Evolutionary conservation across 768 basidiomycete species (phyloP).

Genomic region (Hericium alpestre): DNA sequence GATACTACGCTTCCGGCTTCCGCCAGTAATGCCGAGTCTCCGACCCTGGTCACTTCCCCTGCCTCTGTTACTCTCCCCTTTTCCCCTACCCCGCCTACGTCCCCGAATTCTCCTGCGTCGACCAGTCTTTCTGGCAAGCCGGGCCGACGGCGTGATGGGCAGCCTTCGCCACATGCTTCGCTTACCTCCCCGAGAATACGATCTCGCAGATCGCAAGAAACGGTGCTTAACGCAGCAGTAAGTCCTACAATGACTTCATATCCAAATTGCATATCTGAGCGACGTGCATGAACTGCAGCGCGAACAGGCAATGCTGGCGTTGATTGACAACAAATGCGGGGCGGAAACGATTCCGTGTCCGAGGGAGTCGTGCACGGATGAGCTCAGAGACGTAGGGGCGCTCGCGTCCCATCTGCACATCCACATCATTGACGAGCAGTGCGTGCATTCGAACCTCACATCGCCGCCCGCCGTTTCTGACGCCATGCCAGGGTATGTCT

Average conservation of each 20-base stretch:
- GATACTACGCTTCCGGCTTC: slow-evolving; percentile 5
- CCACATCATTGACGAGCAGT: slow-evolving; percentile 6
- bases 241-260: background rate
- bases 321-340: slow-evolving; percentile 6
- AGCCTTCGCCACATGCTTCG: background rate
- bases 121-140: no score
- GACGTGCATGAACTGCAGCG: background rate
- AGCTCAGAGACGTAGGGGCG: slow-evolving; percentile 8
- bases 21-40: background rate
- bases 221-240: slow-evolving; percentile 12
- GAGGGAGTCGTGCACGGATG: slow-evolving; percentile 5
- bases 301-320: slow-evolving; percentile 10
- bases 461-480: background rate
- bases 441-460: background rate
- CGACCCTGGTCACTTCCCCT: background rate
- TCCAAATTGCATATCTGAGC: no score
- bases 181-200: background rate
- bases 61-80: background rate
- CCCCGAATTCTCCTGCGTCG: background rate
- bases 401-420: slow-evolving; percentile 13
- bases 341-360: slow-evolving; percentile 5
- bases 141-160: no score
- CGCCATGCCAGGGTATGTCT: background rate
- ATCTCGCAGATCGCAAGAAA: slow-evolving; percentile 3
- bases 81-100: background rate